phyloP scores from a whole-genome alignment of 2,329 filamentous ascomycete genomes.

The Atkinsonella texensis region DNA sequence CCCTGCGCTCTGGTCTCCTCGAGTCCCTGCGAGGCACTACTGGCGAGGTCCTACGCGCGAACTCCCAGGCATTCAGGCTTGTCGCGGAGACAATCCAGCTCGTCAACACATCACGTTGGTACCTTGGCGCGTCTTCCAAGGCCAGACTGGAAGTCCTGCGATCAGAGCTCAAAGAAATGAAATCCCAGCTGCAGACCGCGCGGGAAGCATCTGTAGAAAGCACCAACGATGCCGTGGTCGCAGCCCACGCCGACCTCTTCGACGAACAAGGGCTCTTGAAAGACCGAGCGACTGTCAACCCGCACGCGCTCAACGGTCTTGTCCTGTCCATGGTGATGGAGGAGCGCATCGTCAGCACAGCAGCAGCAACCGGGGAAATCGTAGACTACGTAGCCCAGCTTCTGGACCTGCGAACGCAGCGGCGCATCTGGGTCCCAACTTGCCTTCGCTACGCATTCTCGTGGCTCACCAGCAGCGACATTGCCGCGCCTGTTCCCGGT shows the following conservation, averaged over 20 bases:
- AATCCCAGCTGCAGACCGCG: slow-evolving; percentile 16
- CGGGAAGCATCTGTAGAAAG: slow-evolving; percentile 16
- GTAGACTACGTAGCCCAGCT: slow-evolving; percentile 25
- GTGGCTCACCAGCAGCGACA: slow-evolving; percentile 22
- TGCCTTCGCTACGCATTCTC: slow-evolving; percentile 25
- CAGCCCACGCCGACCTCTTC: slow-evolving; percentile 27
- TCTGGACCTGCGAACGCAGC: slow-evolving; percentile 20
- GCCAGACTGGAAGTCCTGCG: slow-evolving; percentile 12
- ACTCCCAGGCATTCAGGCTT: slow-evolving; percentile 14
- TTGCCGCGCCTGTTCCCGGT: slow-evolving; percentile 11
- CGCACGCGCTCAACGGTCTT: slow-evolving; percentile 25
- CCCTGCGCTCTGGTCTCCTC: slow-evolving; percentile 19
- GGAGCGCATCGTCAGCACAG: slow-evolving; percentile 24
- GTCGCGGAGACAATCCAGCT: slow-evolving; percentile 14
- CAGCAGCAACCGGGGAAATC: slow-evolving; percentile 19
- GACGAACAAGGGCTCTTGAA: slow-evolving; percentile 27
- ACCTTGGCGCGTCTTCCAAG: slow-evolving; percentile 11
- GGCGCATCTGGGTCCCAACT: slow-evolving; percentile 30
- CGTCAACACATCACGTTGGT: slow-evolving; percentile 20
- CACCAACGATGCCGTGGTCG: slow-evolving; percentile 28
- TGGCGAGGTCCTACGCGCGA: slow-evolving; percentile 13
- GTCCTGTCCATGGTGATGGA: slow-evolving; percentile 35
- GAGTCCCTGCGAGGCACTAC: slow-evolving; percentile 20
- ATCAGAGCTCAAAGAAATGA: slow-evolving; percentile 10
- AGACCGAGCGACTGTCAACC: slow-evolving; percentile 10